Percentiles rank a stretch among this genome's conserved stretches.
Conservation (phyloP, 1,284 basidiomycete genomes). For the Phellinidium pouzarii region DNA sequence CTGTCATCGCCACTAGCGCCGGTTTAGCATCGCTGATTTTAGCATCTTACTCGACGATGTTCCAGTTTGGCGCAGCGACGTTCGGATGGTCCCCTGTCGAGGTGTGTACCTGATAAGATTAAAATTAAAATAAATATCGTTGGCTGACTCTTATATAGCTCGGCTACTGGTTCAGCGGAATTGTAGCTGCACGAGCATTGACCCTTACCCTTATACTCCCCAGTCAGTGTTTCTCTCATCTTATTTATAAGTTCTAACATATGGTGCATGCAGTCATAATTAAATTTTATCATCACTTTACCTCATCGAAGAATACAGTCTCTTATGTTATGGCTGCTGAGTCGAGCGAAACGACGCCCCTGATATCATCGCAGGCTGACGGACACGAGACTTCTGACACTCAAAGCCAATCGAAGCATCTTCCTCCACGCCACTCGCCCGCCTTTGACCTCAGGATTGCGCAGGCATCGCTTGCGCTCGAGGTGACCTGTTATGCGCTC, state of each 20-base stretch:
- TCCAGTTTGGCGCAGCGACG: constrained; percentile 60
- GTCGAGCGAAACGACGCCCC: constrained; percentile 7
- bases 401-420: constrained; percentile 8
- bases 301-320: not conserved
- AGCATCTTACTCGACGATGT: constrained; percentile 55
- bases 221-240: constrained; percentile 32
- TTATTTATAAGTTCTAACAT: not conserved
- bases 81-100: constrained; percentile 70
- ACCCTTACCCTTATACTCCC: constrained; percentile 64
- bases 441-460: constrained; percentile 58
- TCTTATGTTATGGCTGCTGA: constrained; percentile 12
- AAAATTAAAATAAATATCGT: not conserved
- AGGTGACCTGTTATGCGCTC: constrained; percentile 46
- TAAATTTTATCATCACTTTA: constrained; percentile 35
- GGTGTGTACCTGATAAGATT: constrained; percentile 36
- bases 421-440: constrained; percentile 34
- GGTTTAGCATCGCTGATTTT: constrained; percentile 48
- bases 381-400: constrained; percentile 4
- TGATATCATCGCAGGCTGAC: not conserved
- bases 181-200: constrained; percentile 53
- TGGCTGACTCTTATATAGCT: constrained; percentile 36
- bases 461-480: constrained; percentile 49
- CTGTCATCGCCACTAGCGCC: constrained; percentile 48
- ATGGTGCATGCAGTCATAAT: constrained; percentile 41
- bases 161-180: constrained; percentile 68